Evolutionary conservation across 2,329 filamentous ascomycete species (phyloP).

Genomic region (Aureobasidium sp.): DNA sequence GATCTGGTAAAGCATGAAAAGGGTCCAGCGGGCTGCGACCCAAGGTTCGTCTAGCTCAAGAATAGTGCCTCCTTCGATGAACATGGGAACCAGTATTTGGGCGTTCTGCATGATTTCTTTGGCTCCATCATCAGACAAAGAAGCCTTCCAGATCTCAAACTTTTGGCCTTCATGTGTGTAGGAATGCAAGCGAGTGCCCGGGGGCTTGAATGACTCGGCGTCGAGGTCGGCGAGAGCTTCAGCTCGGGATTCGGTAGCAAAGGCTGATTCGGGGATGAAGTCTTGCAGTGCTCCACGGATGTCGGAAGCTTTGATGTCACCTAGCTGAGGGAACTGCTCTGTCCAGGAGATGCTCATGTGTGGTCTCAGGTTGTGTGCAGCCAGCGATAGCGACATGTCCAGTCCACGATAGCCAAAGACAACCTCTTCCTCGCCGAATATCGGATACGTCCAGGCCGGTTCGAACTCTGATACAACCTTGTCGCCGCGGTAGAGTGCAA

Average conservation of each 20-base stretch:
- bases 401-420: conserved; percentile 87
- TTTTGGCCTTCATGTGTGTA: conserved; percentile 54
- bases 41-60: conserved; percentile 65
- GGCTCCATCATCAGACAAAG: conserved; percentile 60
- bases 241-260: conserved; percentile 12
- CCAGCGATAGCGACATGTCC: conserved; percentile 63
- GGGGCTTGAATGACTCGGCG: conserved; percentile 58
- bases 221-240: conserved; percentile 25
- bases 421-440: conserved; percentile 87
- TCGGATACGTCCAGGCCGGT: conserved; percentile 80
- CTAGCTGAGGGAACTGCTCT: conserved; percentile 61
- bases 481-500: conserved; percentile 50
- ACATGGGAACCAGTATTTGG: conserved; percentile 75
- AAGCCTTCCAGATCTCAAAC: conserved; percentile 81
- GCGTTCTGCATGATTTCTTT: conserved; percentile 67
- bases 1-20: conserved; percentile 60
- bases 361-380: conserved; percentile 68
- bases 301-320: conserved; percentile 61
- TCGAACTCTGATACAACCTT: conserved; percentile 59
- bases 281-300: conserved; percentile 56
- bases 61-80: conserved; percentile 85
- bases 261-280: conserved; percentile 53
- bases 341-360: conserved; percentile 62
- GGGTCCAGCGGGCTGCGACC: conserved; percentile 72
- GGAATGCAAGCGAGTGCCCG: conserved; percentile 60